phyloP scores from a whole-genome alignment of 495 filamentous ascomycete genomes.

The Penicillium simplicissimum region DNA sequence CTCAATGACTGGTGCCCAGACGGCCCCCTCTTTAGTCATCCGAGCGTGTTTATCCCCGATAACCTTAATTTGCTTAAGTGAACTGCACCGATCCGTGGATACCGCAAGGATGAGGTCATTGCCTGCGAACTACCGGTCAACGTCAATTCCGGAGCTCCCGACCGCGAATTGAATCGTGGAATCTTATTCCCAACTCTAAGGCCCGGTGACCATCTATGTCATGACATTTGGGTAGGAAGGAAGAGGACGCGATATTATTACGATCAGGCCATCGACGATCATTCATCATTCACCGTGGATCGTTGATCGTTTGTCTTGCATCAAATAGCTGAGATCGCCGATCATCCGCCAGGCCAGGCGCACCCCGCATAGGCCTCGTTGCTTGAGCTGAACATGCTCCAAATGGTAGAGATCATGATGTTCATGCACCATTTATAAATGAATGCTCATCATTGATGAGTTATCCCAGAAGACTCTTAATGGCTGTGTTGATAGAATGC shows the following conservation, averaged over 20 bases:
- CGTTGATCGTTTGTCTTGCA: not conserved
- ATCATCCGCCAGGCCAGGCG: not conserved
- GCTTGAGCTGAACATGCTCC: not conserved
- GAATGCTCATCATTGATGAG: too few species aligned
- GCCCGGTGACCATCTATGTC: slow-evolving; percentile 5
- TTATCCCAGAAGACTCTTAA: too few species aligned
- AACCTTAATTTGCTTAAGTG: slow-evolving; percentile 7
- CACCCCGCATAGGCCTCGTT: not conserved
- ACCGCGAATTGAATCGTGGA: slow-evolving; percentile 18
- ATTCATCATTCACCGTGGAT: too few species aligned
- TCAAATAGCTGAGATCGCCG: not conserved
- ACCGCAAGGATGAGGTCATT: slow-evolving; percentile 16
- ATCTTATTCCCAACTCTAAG: not conserved
- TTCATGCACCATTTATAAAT: not conserved
- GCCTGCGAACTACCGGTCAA: not conserved
- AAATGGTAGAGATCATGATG: not conserved
- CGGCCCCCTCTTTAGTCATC: slow-evolving; percentile 8
- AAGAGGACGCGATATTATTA: too few species aligned
- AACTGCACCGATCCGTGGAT: slow-evolving; percentile 18
- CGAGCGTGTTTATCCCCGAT: not conserved
- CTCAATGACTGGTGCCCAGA: slow-evolving; percentile 5
- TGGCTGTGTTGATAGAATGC: too few species aligned
- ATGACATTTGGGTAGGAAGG: slow-evolving; percentile 6
- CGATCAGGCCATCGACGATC: not conserved
- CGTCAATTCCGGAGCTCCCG: slow-evolving; percentile 16